Evolutionary conservation across 176 grass and related monocot genomes (phyloP).

Genomic region (Secale cereale): DNA sequence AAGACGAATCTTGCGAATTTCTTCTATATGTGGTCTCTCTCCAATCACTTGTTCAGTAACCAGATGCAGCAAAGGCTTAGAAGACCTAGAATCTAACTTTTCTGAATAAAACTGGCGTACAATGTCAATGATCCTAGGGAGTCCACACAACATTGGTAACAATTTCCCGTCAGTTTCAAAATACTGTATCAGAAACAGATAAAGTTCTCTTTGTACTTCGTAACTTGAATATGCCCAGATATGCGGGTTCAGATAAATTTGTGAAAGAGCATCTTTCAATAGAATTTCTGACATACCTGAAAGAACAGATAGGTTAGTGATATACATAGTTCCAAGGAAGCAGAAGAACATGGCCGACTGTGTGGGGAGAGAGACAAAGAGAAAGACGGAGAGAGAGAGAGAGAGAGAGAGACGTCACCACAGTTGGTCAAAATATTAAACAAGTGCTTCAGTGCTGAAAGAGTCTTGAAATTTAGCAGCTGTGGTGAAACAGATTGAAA

Average conservation of each 20-base stretch:
- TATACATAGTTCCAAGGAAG: slow-evolving; percentile 35
- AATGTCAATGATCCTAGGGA: slow-evolving; percentile 79
- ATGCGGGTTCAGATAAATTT: slow-evolving; percentile 91
- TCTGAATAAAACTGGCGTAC: slow-evolving; percentile 78
- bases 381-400: neutral
- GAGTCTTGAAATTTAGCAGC: slow-evolving; percentile 78
- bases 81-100: slow-evolving; percentile 54
- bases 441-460: slow-evolving; percentile 81
- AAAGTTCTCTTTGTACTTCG: slow-evolving; percentile 88
- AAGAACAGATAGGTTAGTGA: slow-evolving; percentile 26
- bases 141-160: slow-evolving; percentile 67
- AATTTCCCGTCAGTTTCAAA: slow-evolving; percentile 69
- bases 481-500: slow-evolving; percentile 79
- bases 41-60: slow-evolving; percentile 66
- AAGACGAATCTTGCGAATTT: slow-evolving; percentile 82
- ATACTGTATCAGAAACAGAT: slow-evolving; percentile 87
- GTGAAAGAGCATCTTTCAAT: slow-evolving; percentile 80
- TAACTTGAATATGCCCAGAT: slow-evolving; percentile 82
- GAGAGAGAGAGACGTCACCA: slow-evolving; percentile 43
- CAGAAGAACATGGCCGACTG: slow-evolving; percentile 8
- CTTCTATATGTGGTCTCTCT: slow-evolving; percentile 66
- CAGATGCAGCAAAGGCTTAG: slow-evolving; percentile 61
- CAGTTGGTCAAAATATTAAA: slow-evolving; percentile 71
- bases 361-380: neutral
- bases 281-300: slow-evolving; percentile 84